Evolutionary conservation across 805 yeast genomes (phyloP), one percentile per base, ranked within the genome.

Genomic region (Saccharomycopsis babjevae): DNA sequence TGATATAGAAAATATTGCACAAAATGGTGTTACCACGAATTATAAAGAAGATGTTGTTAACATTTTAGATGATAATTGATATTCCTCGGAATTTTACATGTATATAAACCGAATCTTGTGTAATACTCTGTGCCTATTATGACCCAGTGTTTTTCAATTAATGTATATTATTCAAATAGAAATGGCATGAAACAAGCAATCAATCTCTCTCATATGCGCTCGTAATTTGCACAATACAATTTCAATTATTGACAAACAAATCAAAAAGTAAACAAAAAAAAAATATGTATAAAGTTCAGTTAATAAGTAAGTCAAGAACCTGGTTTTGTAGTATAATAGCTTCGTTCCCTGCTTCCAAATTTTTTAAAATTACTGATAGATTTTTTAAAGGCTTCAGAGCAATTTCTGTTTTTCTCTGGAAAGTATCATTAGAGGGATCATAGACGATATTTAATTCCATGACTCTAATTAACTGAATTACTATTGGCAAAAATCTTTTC

Each of bases 1-100:
- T 0, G 98, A 93, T 67, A 83, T 93, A 54, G 97, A 92, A 71
- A 73, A 76, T 42, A 77, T 87, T 58, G 86, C 89, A 50, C 71
- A 74, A 42, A 72, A 76, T 68, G 93, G 92, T 1, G 80, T 80
- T 5, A 78, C 86, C 3, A 80, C 86, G 0, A 72, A 71, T 20
- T 67, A 70, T 46, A 74, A 75, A 50, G 76, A 76, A 16, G 84
- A 80, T 64, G 78, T 77, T 7, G 68, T 72, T 10, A 73, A 71
- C 65, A 64, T 62, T 36, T 59, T 57, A 42, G 56, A 25, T 5
- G 57, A 54, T n/a, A 34, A 54, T 46, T 46, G 25, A 46, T 46
- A 10, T 46, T 28, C 16, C n/a, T 22, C 1, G 13, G 6, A 46
- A 4, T 43, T 43, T 6, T 25, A 3, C n/a, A 7, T 46, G 32